Conservation (phyloP, 2,329 filamentous ascomycete genomes). For the Alternaria tenuissima region DNA sequence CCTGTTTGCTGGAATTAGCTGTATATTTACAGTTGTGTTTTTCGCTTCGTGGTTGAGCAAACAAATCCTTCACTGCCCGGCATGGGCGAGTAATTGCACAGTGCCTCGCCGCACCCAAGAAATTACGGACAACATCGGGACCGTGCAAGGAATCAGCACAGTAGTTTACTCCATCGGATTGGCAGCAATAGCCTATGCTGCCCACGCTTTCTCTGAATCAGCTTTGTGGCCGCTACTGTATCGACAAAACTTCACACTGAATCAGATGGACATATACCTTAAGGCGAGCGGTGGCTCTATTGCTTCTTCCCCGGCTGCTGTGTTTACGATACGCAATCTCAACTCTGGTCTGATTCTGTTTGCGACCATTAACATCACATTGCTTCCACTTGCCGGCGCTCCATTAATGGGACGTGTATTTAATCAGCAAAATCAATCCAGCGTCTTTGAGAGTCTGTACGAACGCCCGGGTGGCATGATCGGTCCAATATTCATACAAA, state of each 20-base stretch:
- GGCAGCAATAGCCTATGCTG: neutral
- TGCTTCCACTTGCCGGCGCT: neutral
- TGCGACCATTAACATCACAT: neutral
- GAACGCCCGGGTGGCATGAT: neutral
- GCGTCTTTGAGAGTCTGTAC: neutral
- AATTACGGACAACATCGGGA: neutral
- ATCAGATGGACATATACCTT: neutral
- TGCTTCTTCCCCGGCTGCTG: neutral
- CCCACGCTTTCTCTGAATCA: neutral
- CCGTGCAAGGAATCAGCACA: neutral
- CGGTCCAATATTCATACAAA: neutral
- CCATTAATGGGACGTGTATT: neutral
- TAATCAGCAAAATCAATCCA: neutral
- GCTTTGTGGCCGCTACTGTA: neutral
- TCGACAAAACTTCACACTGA: neutral
- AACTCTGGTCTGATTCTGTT: neutral
- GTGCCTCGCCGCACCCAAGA: neutral
- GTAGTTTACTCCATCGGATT: neutral
- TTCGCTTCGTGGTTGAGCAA: neutral
- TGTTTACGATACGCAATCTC: neutral
- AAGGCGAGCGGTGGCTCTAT: neutral
- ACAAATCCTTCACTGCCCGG: neutral
- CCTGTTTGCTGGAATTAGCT: neutral
- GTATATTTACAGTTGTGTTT: neutral
- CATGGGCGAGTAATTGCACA: neutral